A percentile compares a stretch with the other conserved stretches of the same genome.
Conservation (phyloP, 257 asterid species). For the Solanum lignicaule region DNA sequence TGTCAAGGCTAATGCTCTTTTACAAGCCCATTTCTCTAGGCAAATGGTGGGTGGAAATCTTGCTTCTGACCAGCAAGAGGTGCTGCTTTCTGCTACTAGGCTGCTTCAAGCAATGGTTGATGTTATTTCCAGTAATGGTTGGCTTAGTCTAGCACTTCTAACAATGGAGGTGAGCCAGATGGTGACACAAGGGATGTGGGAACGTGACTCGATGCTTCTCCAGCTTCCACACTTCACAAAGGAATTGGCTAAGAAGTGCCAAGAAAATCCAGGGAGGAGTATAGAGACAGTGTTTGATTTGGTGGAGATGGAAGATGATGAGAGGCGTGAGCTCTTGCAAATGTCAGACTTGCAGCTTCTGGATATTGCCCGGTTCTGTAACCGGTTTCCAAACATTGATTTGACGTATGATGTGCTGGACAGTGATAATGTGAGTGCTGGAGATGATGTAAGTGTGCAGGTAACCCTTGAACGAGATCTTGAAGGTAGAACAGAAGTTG, state of each 20-base stretch:
- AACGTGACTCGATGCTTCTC: slow-evolving; percentile 25
- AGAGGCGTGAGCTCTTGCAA: slow-evolving; percentile 29
- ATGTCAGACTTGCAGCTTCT: slow-evolving; percentile 26
- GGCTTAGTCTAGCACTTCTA: slow-evolving; percentile 29
- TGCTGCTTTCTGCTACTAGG: slow-evolving; percentile 20
- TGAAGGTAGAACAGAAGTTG: slow-evolving; percentile 28
- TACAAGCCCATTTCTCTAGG: slow-evolving; percentile 35
- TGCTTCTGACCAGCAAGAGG: slow-evolving; percentile 28
- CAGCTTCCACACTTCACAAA: slow-evolving; percentile 36
- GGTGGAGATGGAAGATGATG: slow-evolving; percentile 31
- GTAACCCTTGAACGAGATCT: slow-evolving; percentile 32
- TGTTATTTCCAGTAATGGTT: slow-evolving; percentile 35
- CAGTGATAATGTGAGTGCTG: slow-evolving; percentile 11
- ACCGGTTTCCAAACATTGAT: slow-evolving; percentile 30
- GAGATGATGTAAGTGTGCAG: slow-evolving; percentile 16
- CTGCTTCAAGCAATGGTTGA: slow-evolving; percentile 36
- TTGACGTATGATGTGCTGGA: slow-evolving; percentile 21
- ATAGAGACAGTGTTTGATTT: slow-evolving; percentile 27
- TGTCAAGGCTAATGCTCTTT: slow-evolving; percentile 30
- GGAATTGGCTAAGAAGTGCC: slow-evolving; percentile 31
- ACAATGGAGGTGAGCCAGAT: slow-evolving; percentile 36
- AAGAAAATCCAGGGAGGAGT: slow-evolving; percentile 29
- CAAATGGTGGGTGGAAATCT: slow-evolving; percentile 22
- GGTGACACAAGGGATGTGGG: slow-evolving; percentile 43
- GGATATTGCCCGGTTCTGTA: slow-evolving; percentile 30